These are phyloP conservation scores for Sarcodon sp. DNA, from an alignment of 768 basidiomycete genomes.

Conservation along the genomic window DNA sequence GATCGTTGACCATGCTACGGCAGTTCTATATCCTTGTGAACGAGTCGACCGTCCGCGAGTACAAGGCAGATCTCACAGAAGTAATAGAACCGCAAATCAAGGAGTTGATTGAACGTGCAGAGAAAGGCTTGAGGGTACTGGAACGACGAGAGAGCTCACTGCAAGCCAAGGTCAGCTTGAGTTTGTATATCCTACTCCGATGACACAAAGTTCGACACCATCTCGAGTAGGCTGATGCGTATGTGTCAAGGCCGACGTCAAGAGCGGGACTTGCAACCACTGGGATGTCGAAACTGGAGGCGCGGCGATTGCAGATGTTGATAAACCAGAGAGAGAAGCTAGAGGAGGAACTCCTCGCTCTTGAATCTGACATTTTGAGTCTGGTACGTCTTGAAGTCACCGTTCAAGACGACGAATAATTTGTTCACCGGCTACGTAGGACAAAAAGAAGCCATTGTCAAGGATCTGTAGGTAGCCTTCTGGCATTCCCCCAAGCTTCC, in stretches of 20 bases:
- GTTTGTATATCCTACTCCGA: neutral
- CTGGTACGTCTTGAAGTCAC: conserved; percentile 25
- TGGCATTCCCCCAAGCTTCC: no score
- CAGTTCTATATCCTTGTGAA: conserved; percentile 69
- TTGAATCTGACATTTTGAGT: conserved; percentile 50
- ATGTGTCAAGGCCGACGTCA: conserved; percentile 24
- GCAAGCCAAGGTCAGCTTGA: conserved; percentile 43
- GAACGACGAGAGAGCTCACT: conserved; percentile 49
- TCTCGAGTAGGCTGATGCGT: conserved; percentile 38
- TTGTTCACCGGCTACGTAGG: no score
- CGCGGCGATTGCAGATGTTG: conserved; percentile 49
- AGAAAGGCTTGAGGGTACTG: conserved; percentile 50
- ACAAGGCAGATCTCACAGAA: conserved; percentile 64
- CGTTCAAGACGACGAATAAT: no score
- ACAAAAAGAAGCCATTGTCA: no score
- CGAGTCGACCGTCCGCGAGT: conserved; percentile 57
- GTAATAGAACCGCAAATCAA: conserved; percentile 74
- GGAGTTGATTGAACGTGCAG: conserved; percentile 60
- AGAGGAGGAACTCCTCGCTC: conserved; percentile 43
- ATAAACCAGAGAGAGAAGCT: conserved; percentile 54
- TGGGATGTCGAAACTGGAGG: conserved; percentile 51
- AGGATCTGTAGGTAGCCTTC: no score
- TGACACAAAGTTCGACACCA: neutral
- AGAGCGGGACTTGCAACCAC: conserved; percentile 34
- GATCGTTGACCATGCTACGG: neutral